Conservation (phyloP, 331 rosid genomes). For the Acacia pycnantha region DNA sequence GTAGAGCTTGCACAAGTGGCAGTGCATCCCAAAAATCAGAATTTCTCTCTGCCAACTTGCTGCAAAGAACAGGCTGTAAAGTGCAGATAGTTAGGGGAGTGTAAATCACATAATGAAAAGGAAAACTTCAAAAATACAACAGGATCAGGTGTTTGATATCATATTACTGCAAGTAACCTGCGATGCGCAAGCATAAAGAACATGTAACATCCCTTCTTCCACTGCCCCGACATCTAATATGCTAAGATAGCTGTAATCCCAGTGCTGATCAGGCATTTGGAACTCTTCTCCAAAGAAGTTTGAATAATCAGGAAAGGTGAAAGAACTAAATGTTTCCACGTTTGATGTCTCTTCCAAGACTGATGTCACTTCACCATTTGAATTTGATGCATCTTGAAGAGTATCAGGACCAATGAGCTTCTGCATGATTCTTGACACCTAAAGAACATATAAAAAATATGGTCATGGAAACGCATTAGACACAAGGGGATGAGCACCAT, state of each 20-base stretch:
- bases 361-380: conserved; percentile 50
- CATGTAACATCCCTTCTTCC: conserved; percentile 88
- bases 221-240: conserved; percentile 78
- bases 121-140: conserved; percentile 25
- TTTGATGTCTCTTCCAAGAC: conserved; percentile 54
- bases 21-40: conserved; percentile 77
- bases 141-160: conserved; percentile 19
- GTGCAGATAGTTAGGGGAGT: conserved; percentile 34
- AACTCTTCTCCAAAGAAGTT: conserved; percentile 86
- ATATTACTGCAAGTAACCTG: conserved; percentile 62
- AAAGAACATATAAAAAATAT: conserved; percentile 32
- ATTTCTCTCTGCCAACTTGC: conserved; percentile 77
- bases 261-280: conserved; percentile 61
- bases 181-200: conserved; percentile 88
- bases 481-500: conserved; percentile 23
- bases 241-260: conserved; percentile 75
- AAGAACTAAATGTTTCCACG: conserved; percentile 44
- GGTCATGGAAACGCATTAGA: conserved; percentile 21
- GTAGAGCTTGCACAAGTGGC: conserved; percentile 86
- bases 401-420: conserved; percentile 65
- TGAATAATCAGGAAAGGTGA: conserved; percentile 67
- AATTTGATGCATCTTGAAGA: conserved; percentile 48
- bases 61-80: conserved; percentile 84
- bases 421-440: conserved; percentile 84
- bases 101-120: conserved; percentile 26